Evolutionary conservation across 352 stramenopile genomes (phyloP), one percentile per base, ranked within the genome.

Genomic region (Sclerospora graminicola): DNA sequence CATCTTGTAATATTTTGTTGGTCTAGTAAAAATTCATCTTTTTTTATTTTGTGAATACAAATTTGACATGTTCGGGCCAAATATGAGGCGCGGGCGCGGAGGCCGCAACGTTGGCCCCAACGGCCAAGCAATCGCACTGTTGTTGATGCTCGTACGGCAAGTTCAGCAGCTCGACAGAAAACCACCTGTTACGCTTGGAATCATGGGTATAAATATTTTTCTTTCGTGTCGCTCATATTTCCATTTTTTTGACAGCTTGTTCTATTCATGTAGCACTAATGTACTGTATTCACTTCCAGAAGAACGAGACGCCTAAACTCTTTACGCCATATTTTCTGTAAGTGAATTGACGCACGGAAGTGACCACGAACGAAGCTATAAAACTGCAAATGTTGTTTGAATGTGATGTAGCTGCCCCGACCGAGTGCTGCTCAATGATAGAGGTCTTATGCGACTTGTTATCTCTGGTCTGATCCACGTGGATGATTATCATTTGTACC

Each of bases 401-500:
- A n/a, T n/a, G n/a, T n/a, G n/a, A n/a, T n/a, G 5, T 18, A 94
- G 81, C 40, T 94, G 82, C 37, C 77, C 82, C 1, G 68, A 88
- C 37, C 54, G 59, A 54, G 58, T 86, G 1, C 31, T 86, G 10
- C 44, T 48, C 7, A 38, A 66, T 14, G 49, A 31, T n/a, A 26
- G 21, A 26, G 61, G 85, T 23, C 44, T 65, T 19, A 66, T 51
- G 23, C 63, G 83, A 14, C 46, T 95, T 6, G 41, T 94, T 14
- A 50, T 51, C 5, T 94, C 84, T 1, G 78, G 62, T 31, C 73
- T 96, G 29, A 52, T 96, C 2, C 86, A 96, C 53, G 73, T 66
- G 5, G 79, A 94, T 34, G 84, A 95, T 38, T 74, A 82, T 52
- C 84, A 96, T 45, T 60, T 96, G 15, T 95, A 94, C 60, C 76